Evolutionary conservation across 2,329 filamentous ascomycete species (phyloP).

Genomic region (Penicillium frequentans): DNA sequence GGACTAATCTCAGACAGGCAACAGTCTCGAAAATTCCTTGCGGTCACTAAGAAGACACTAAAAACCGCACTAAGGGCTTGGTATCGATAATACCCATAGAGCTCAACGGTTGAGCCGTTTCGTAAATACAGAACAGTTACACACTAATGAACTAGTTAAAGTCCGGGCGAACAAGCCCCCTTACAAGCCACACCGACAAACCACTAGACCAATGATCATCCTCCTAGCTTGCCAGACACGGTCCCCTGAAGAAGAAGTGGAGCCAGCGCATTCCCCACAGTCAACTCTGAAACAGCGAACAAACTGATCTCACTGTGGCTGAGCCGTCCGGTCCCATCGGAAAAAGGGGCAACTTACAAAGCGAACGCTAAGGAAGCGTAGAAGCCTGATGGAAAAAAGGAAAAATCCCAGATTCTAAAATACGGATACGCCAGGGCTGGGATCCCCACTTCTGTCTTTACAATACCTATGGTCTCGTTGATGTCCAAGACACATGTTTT

Average conservation of each 20-base stretch:
- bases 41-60: neutral
- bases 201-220: slow-evolving; percentile 6
- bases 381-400: neutral
- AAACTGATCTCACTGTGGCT: slow-evolving; percentile 20
- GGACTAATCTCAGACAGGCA: neutral
- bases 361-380: neutral
- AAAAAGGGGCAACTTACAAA: slow-evolving; percentile 1
- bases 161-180: neutral
- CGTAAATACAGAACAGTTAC: neutral
- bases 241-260: slow-evolving; percentile 17
- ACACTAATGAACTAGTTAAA: neutral
- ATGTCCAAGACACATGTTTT: neutral
- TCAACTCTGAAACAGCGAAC: slow-evolving; percentile 23
- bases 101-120: neutral
- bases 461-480: neutral
- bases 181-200: slow-evolving; percentile 2
- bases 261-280: slow-evolving; percentile 17
- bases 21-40: neutral
- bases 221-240: slow-evolving; percentile 3
- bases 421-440: neutral
- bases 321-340: slow-evolving; percentile 5
- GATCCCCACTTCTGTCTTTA: neutral
- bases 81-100: neutral
- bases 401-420: neutral
- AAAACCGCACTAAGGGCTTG: neutral